phyloP scores from a whole-genome alignment of 1,139 yeast genomes.

The Diutina sp. region DNA sequence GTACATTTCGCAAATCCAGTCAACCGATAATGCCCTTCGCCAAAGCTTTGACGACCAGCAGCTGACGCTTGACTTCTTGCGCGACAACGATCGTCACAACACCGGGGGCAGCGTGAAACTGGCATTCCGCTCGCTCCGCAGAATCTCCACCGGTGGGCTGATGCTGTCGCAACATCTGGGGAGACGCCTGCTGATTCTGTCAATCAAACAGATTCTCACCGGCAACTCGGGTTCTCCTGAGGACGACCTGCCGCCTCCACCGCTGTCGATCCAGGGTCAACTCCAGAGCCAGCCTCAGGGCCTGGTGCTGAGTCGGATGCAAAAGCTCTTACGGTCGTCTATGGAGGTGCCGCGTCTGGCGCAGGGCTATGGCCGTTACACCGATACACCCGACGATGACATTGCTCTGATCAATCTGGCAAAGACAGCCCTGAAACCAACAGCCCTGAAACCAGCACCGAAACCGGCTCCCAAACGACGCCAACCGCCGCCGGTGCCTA shows the following conservation, averaged over 20 bases:
- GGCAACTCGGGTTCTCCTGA: conserved; percentile 7
- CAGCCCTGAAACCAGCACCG: background rate
- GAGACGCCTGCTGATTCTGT: conserved; percentile 21
- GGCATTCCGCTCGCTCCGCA: conserved; percentile 21
- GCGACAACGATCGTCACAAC: conserved; percentile 29
- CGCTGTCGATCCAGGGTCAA: conserved; percentile 5
- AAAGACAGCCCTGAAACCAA: conserved; percentile 4
- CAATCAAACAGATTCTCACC: conserved; percentile 34
- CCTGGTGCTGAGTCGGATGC: conserved; percentile 59
- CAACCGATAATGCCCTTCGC: conserved; percentile 10
- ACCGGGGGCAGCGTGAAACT: conserved; percentile 36
- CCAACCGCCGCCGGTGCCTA: background rate
- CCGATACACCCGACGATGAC: conserved; percentile 27
- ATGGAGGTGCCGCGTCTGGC: conserved; percentile 49
- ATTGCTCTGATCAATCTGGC: conserved; percentile 22
- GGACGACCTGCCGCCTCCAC: conserved; percentile 4
- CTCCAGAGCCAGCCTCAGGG: conserved; percentile 8
- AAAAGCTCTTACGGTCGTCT: conserved; percentile 37
- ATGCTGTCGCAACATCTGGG: conserved; percentile 8
- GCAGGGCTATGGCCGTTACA: conserved; percentile 62
- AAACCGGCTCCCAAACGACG: background rate
- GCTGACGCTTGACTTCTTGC: conserved; percentile 41
- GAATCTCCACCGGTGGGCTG: conserved; percentile 27
- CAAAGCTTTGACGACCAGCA: conserved; percentile 10
- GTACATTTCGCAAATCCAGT: conserved; percentile 22